These are phyloP conservation scores for Hyaloscypha finlandica DNA, from an alignment of 495 filamentous ascomycete genomes.

Conservation along the genomic window DNA sequence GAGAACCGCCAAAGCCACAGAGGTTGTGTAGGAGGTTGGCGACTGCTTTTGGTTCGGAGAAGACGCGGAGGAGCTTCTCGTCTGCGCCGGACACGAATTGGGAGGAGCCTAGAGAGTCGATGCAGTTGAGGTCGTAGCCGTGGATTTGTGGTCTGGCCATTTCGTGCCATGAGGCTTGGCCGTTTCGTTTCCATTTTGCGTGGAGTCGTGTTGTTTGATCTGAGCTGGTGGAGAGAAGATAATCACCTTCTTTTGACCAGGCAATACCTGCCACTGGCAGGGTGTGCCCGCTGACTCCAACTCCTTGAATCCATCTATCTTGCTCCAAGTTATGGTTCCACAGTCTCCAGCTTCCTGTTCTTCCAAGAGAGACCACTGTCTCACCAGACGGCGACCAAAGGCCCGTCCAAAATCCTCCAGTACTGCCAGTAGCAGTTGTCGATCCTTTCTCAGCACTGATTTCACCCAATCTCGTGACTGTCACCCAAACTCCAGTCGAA, in stretches of 20 bases:
- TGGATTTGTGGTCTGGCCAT: conserved; percentile 96
- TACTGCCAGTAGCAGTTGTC: conserved; percentile 92
- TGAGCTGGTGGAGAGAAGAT: conserved; percentile 82
- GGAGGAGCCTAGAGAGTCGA: conserved; percentile 67
- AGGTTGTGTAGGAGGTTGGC: conserved; percentile 71
- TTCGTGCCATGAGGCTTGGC: conserved; percentile 74
- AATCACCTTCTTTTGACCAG: conserved; percentile 82
- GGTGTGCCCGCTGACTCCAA: conserved; percentile 84
- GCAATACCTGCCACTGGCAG: conserved; percentile 74
- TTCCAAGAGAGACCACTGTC: conserved; percentile 75
- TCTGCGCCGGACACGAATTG: conserved; percentile 95
- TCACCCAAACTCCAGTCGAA: conserved; percentile 86
- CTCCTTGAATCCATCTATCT: conserved; percentile 70
- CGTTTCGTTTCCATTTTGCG: conserved; percentile 71
- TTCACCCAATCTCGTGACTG: conserved; percentile 81
- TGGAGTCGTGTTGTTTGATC: conserved; percentile 96
- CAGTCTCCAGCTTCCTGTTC: conserved; percentile 89
- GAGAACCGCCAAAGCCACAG: conserved; percentile 55
- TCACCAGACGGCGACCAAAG: conserved; percentile 84
- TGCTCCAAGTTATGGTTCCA: conserved; percentile 63
- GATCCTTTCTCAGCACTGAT: conserved; percentile 92
- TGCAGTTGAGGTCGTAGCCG: conserved; percentile 96
- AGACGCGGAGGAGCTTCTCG: conserved; percentile 94
- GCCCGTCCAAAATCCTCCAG: conserved; percentile 94
- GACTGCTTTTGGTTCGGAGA: conserved; percentile 84